These are phyloP conservation scores for Phytopythium cucurbitacearum DNA, from an alignment of 352 stramenopile genomes.

Conservation along the genomic window DNA sequence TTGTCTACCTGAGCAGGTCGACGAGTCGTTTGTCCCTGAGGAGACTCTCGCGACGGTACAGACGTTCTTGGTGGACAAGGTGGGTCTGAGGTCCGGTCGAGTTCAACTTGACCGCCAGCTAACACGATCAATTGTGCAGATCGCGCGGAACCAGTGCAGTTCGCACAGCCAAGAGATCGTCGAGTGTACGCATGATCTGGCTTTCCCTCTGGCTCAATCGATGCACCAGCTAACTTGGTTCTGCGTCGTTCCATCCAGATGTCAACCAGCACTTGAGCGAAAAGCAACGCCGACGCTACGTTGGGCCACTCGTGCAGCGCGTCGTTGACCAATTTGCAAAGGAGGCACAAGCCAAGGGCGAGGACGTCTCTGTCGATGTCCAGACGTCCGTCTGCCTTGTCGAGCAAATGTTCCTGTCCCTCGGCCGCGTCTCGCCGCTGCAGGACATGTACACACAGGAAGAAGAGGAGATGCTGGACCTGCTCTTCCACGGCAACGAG, in stretches of 20 bases:
- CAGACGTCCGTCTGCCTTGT: constrained; percentile 66
- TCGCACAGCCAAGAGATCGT: constrained; percentile 48
- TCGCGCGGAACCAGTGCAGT: constrained; percentile 47
- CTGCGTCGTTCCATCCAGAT: constrained; percentile 14
- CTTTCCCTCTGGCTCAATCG: not conserved
- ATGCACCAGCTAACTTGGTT: not conserved
- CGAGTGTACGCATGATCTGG: constrained; percentile 30
- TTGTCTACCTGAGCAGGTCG: not conserved
- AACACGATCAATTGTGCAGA: constrained; percentile 14
- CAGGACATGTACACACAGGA: constrained; percentile 77
- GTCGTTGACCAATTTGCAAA: constrained; percentile 30
- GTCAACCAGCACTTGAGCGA: constrained; percentile 30
- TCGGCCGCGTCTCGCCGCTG: constrained; percentile 54
- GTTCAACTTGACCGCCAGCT: not conserved
- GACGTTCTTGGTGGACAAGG: constrained; percentile 30
- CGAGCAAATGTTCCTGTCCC: constrained; percentile 51
- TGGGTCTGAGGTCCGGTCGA: constrained; percentile 2
- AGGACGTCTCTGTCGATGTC: constrained; percentile 53
- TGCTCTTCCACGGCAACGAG: constrained; percentile 30
- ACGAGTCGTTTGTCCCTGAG: constrained; percentile 22
- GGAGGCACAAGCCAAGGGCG: constrained; percentile 16
- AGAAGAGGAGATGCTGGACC: constrained; percentile 68
- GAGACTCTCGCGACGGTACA: constrained; percentile 23
- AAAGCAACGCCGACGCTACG: constrained; percentile 26
- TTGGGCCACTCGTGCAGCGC: constrained; percentile 33